A percentile compares a stretch with the other conserved stretches of the same genome.
Evolutionary conservation across 2,329 filamentous ascomycete genomes (phyloP).

Genomic region (Capronia americana): DNA sequence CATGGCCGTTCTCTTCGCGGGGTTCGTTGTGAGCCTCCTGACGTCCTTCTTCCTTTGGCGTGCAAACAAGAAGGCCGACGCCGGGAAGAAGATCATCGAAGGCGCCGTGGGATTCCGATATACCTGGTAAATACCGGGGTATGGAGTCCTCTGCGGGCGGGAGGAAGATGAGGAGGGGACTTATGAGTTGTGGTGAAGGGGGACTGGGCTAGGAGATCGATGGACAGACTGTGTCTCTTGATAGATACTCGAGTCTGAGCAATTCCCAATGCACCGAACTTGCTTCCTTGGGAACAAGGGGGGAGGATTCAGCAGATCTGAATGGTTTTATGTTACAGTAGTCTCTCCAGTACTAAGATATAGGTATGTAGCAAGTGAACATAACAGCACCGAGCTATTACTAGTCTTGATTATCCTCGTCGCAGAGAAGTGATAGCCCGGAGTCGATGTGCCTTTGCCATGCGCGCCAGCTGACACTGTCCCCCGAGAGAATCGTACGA

Average conservation of each 20-base stretch:
- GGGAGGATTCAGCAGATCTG: not conserved
- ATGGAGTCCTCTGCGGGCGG: not conserved
- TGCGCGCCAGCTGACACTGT: constrained; percentile 24
- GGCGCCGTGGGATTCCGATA: not conserved
- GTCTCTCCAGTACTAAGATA: not conserved
- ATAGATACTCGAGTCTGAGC: not conserved
- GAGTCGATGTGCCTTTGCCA: constrained; percentile 30
- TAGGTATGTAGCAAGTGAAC: not conserved
- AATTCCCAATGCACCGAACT: not conserved
- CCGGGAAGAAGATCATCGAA: not conserved
- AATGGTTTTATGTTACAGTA: not conserved
- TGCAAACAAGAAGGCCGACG: not conserved
- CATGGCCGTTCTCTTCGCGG: not conserved
- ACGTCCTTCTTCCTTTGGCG: not conserved
- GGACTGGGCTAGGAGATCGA: not conserved
- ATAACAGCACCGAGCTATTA: not conserved
- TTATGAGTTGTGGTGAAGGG: not conserved
- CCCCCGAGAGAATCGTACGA: constrained; percentile 46
- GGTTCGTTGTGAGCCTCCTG: not conserved
- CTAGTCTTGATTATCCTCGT: not conserved
- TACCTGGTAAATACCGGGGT: not conserved
- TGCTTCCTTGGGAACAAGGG: not conserved
- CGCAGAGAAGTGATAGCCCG: constrained; percentile 21
- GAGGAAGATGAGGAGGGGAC: not conserved
- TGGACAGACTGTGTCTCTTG: not conserved